Base-by-base conservation (phyloP, 1,139 yeast genomes). In the Nakaseomyces nivariensis region DNA sequence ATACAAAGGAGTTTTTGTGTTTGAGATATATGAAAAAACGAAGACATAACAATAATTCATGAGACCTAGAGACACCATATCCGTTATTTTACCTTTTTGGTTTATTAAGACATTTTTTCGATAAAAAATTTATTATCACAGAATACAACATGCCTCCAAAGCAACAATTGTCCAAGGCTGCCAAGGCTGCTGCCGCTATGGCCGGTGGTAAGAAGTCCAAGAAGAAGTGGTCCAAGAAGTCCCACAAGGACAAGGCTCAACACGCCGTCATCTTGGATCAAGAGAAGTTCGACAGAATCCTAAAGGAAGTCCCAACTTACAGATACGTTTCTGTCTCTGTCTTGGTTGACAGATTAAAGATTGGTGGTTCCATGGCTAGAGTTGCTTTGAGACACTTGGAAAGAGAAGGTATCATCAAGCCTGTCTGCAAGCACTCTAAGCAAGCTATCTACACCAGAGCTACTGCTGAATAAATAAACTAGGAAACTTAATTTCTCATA, bases 141-240 rank as follows among this genome's bases (percentile, higher is more conserved):
- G 44, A 40, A 51, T 55, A 48, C 63, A 73, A 81, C 76, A 90
- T 92, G 98, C 97, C 97, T 77, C 97, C 97, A 82, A 92, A 90
- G 81, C 80, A 87, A 77, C 97, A 90, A 82, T 94, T 88, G 78
- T 85, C 97, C 72, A 92, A 92, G 83, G 97, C 97, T 76, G 96
- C 96, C 73, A 90, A 90, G 84, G 97, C 97, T 75, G 97, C 97
- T 72, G 97, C 98, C 81, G 97, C 97, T 76, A 81, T 89, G 83
- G 96, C 97, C 75, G 97, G 97, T 86, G 97, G 97, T 84, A 92
- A 92, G 88, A 89, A 92, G 76, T 89, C 96, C 79, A 92, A 94
- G 89, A 92, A 92, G 95, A 92, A 92, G 96, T 92, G 98, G 98
- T 86, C 95, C 85, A 90, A 92, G 84, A 97, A 97, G 78, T 89